Evolutionary conservation across 1,284 basidiomycete genomes (phyloP), one percentile per base, ranked within the genome.

Genomic region (Mycena citricolor): DNA sequence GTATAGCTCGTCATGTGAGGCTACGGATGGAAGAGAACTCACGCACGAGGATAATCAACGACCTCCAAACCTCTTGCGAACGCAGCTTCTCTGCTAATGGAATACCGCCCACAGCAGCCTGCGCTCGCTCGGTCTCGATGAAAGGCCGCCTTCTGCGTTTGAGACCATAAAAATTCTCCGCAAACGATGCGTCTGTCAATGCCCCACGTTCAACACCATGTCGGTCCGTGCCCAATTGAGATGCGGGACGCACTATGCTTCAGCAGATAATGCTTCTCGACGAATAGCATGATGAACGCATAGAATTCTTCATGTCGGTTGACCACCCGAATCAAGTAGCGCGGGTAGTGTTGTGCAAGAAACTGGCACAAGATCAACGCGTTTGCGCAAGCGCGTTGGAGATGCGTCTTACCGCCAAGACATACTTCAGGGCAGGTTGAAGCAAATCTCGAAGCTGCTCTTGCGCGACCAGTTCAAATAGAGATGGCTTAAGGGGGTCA

Each of bases 291-390:
- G 43, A 97, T 70, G 12, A 82, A 51, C 0, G 92, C 89, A 60
- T 97, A 99, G 60, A 97, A 87, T 65, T 98, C 95, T 64, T 99
- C 97, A 71, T 98, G 95, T 29, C 82, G 73, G 65, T 99, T 98
- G 11, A 97, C 91, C 40, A 99, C 72, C 13, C 87, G 82, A 26
- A 99, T 68, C 25, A 99, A 77, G 64, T 97, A 94, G 41, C 97
- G 81, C 5, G 97, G 97, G 64, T 98, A 89, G 45, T 86, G 79
- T 71, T 98, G 94, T 1, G 97, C 94, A 56, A 98, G 91, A 36
- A 98, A 90, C 92, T 95, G 51, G 8, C 24, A 13, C 28, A 11
- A 22, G 10, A 48, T 50, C 12, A 52, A 20, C 24, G 5, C 13
- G 12, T 16, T 19, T 11, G 22, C 36, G 23, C 43, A n/a, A 19